Percentiles rank a stretch among this genome's conserved stretches.
Evolutionary conservation across 768 basidiomycete species (phyloP).

Genomic region (Mycena filopes): DNA sequence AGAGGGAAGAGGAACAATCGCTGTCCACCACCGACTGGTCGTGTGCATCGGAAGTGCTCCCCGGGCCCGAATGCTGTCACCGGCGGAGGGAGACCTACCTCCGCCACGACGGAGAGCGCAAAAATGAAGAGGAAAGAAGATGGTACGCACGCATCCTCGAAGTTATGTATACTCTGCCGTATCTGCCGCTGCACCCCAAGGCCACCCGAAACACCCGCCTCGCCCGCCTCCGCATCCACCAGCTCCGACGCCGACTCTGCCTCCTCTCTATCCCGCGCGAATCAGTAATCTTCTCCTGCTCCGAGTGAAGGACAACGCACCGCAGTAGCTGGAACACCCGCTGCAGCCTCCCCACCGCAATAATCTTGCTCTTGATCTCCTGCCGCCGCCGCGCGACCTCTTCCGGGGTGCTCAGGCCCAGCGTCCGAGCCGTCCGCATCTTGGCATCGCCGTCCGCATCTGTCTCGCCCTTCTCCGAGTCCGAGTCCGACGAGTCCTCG

Average conservation of each 20-base stretch:
- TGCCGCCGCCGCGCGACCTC: slow-evolving; percentile 68
- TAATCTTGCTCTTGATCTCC: slow-evolving; percentile 92
- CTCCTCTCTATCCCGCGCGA: slow-evolving; percentile 65
- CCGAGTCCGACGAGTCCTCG: slow-evolving; percentile 59
- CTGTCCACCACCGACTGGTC: too few species aligned
- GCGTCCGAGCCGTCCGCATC: slow-evolving; percentile 44
- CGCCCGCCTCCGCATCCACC: slow-evolving; percentile 44
- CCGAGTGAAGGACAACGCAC: slow-evolving; percentile 52
- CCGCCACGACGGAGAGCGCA: neutral
- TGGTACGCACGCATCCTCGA: slow-evolving; percentile 79
- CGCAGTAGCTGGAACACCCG: slow-evolving; percentile 89
- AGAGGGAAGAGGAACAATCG: slow-evolving; percentile 1
- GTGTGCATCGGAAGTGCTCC: too few species aligned
- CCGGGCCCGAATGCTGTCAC: too few species aligned
- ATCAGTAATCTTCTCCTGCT: neutral
- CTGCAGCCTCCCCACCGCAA: slow-evolving; percentile 93
- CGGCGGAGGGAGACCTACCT: too few species aligned
- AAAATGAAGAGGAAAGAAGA: slow-evolving; percentile 8
- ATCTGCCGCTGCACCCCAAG: slow-evolving; percentile 74
- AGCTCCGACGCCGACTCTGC: slow-evolving; percentile 83
- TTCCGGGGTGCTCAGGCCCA: slow-evolving; percentile 44
- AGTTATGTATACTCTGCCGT: slow-evolving; percentile 70
- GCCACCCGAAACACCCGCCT: slow-evolving; percentile 54
- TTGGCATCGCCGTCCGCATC: slow-evolving; percentile 43
- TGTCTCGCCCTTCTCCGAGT: slow-evolving; percentile 37